Evolutionary conservation across 176 grass and related monocot species (phyloP), one percentile per base, ranked within the genome.

Genomic region (Secale cereale): DNA sequence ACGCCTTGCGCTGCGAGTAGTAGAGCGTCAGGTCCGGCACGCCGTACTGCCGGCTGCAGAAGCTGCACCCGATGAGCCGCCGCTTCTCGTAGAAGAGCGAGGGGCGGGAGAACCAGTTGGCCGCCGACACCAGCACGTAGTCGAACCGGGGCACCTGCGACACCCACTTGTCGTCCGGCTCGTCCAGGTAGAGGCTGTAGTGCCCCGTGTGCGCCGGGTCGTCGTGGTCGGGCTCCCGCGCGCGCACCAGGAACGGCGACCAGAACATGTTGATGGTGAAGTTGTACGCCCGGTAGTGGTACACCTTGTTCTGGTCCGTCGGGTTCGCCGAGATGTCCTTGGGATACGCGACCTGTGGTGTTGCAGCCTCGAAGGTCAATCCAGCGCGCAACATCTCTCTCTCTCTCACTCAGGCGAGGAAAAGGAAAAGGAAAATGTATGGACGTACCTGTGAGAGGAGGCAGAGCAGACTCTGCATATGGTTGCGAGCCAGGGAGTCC

Each of bases 231-330:
- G 82, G 84, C 77, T 85, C 88, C 15, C 50, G 54, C 26, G 78
- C 90, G 1, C 89, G 82, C 27, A 97, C 85, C 79, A 94, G 81
- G 85, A 97, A 94, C 30, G 92, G 92, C 25, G 95, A 94, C 95
- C 95, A 97, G 85, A 91, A 97, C 85, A 91, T 92, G 61, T 22
- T 91, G 60, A 94, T 87, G 56, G 88, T 97, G 83, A 91, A 90
- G 78, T 89, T 89, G 92, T 97, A 89, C 3, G 85, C 85, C 7
- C 77, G 17, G 81, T 91, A 91, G 81, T 88, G 8, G 85, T 87
- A 87, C 62, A 91, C 85, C 81, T 88, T 91, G 81, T 85, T 91
- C 89, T 87, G 89, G 17, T 39, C 33, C 70, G 82, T 1, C 63
- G 89, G 81, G 32, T 81, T 91, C 32, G 85, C 81, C 30, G 89